Conservation (phyloP, 345 rosid species). For the Rhodamnia argentea region DNA sequence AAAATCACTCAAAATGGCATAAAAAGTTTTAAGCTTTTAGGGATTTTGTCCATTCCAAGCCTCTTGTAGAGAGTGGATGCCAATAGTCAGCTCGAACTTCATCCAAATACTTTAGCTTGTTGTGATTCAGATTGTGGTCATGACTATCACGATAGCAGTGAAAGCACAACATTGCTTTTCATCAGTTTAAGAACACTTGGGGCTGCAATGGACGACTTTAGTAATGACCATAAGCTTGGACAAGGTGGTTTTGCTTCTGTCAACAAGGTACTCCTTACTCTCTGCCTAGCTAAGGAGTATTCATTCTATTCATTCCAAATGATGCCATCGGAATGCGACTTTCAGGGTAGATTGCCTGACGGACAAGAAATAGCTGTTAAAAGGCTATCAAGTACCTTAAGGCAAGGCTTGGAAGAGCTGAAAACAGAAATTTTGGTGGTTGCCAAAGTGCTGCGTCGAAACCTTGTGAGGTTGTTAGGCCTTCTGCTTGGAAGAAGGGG, state of each 20-base stretch:
- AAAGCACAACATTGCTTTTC: conserved; percentile 3
- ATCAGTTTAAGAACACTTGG: conserved; percentile 9
- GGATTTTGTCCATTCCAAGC: neutral
- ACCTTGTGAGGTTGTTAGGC: conserved; percentile 30
- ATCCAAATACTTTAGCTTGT: neutral
- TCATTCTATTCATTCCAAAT: neutral
- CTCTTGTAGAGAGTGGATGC: neutral
- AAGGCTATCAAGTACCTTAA: conserved; percentile 12
- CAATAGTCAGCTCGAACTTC: neutral
- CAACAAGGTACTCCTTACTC: conserved; percentile 11
- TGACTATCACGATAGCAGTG: neutral
- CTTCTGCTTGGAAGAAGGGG: conserved; percentile 25
- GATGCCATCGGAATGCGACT: neutral
- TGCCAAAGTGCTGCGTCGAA: conserved; percentile 20
- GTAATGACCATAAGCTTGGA: conserved; percentile 23
- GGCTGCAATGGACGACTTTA: conserved; percentile 21
- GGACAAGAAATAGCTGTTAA: conserved; percentile 24
- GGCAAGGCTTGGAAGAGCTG: conserved; percentile 22
- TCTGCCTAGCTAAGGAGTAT: neutral
- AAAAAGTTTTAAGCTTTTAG: too few species aligned
- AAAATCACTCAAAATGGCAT: neutral
- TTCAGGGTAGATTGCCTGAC: conserved; percentile 13
- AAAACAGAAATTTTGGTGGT: conserved; percentile 24
- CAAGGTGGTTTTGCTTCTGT: conserved; percentile 28
- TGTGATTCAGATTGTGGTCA: neutral